Conservation (phyloP, 257 asterid genomes). For the Primulina huaijiensis region DNA sequence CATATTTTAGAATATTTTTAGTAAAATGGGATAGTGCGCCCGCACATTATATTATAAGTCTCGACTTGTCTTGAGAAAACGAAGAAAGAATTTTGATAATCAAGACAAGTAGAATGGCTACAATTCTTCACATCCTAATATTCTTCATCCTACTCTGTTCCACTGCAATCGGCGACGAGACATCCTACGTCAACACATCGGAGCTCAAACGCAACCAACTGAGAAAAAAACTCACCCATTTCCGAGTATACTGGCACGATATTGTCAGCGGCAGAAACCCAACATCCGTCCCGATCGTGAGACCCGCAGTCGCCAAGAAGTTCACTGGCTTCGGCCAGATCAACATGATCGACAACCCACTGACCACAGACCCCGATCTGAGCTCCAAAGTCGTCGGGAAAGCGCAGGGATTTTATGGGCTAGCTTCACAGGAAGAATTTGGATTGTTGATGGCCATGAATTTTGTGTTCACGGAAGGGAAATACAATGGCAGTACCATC, state of each 20-base stretch:
- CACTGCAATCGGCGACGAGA: conserved; percentile 10
- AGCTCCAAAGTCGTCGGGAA: conserved; percentile 44
- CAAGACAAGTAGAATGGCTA: conserved; percentile 27
- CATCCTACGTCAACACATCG: conserved; percentile 17
- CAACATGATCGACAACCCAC: conserved; percentile 53
- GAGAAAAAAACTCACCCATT: conserved; percentile 35
- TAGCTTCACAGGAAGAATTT: conserved; percentile 35
- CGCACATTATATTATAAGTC: no score
- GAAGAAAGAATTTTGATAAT: no score
- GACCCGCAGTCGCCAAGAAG: conserved; percentile 11
- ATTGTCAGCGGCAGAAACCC: conserved; percentile 30
- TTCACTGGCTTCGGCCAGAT: conserved; percentile 31
- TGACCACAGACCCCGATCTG: conserved; percentile 44
- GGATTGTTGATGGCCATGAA: conserved; percentile 54
- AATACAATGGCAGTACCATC: conserved; percentile 60
- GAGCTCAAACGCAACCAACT: conserved; percentile 26
- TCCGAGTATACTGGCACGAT: conserved; percentile 53
- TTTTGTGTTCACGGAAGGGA: conserved; percentile 39
- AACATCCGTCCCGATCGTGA: conserved; percentile 29
- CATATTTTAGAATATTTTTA: no score
- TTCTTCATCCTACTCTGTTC: conserved; percentile 24
- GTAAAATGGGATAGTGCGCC: no score
- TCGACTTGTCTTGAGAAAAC: no score
- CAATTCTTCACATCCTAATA: conserved; percentile 20
- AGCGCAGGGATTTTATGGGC: conserved; percentile 56